These are phyloP conservation scores for Bromus sterilis DNA, from an alignment of 176 grass and related monocot genomes.

Conservation along the genomic window DNA sequence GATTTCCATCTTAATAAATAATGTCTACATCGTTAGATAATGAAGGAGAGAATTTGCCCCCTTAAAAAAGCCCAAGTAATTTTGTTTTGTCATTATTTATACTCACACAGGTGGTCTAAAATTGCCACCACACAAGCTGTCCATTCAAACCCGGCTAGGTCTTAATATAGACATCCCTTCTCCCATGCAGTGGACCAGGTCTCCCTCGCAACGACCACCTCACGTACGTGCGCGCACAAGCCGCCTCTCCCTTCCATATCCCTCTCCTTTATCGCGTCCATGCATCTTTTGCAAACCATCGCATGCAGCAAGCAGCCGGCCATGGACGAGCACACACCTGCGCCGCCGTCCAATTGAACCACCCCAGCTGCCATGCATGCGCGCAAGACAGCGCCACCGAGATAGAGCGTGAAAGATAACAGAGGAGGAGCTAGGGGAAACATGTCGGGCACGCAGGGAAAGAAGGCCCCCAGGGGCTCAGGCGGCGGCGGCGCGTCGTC, in stretches of 20 bases:
- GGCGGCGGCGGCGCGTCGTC: constrained; percentile 9
- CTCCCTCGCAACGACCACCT: constrained; percentile 8
- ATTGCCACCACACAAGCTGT: constrained; percentile 17
- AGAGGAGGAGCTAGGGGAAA: background rate
- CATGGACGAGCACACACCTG: background rate
- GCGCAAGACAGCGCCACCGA: background rate
- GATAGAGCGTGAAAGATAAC: too few species aligned
- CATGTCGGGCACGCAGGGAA: constrained; percentile 41
- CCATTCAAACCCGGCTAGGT: constrained; percentile 4
- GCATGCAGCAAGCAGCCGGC: background rate
- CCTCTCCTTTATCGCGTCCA: background rate
- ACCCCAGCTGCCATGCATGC: background rate
- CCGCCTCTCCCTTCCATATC: background rate
- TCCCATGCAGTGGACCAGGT: background rate
- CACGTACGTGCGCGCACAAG: background rate
- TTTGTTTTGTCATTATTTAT: too few species aligned
- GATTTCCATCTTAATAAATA: too few species aligned
- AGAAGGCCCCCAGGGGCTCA: constrained; percentile 49
- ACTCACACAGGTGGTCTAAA: too few species aligned
- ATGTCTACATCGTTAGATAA: too few species aligned
- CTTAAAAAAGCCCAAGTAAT: too few species aligned
- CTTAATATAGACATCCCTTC: constrained; percentile 4
- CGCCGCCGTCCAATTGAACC: background rate
- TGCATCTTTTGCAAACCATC: constrained; percentile 25
- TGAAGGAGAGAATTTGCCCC: too few species aligned